Base-by-base conservation (phyloP, 441 rosid species). In the Adansonia gregorii region DNA sequence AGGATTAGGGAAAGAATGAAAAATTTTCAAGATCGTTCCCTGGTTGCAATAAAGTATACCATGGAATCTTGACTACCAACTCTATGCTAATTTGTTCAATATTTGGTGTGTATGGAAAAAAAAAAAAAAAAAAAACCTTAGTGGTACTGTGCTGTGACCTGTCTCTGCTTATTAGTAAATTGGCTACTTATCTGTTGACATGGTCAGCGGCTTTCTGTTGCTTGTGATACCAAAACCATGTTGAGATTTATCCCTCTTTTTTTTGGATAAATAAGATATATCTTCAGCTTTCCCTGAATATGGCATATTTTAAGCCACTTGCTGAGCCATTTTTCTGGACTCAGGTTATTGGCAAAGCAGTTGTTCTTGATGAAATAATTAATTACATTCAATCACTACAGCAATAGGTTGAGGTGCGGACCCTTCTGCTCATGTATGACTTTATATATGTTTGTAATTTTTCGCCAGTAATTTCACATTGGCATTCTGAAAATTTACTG, bases 1-100 rank as follows among this genome's bases (percentile, higher is more conserved):
- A 94, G 93, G 82, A 93, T 93, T 67, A 86, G 97, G 8, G 97
- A 94, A 77, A 85, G 97, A 85, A 94, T 93, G 97, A 94, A 89
- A 82, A 91, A 88, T 82, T 93, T 90, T 74, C 97, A 93, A 48
- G 52, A 56, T 48, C 31, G 63, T 24, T 58, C 31, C 63, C 63
- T 19, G 63, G 63, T 8, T 20, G 63, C 63, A 58, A 58, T 58
- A 58, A 58, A 27, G 63, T 58, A 58, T 58, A 20, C 31, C 20
- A 20, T 58, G 63, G 9, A 7, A 19, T 58, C 27, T 19, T 58
- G 63, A 46, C 31, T 19, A 20, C 63, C 27, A 58, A 20, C 27
- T 58, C 24, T 20, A 17, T 56, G 61, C 20, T 17, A 24, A 17
- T 56, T 22, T 4, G 19, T 55, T 19, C 60, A 56, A 56, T 56